phyloP scores from a whole-genome alignment of 139 green algal species.

The Nannochloris sp. region DNA sequence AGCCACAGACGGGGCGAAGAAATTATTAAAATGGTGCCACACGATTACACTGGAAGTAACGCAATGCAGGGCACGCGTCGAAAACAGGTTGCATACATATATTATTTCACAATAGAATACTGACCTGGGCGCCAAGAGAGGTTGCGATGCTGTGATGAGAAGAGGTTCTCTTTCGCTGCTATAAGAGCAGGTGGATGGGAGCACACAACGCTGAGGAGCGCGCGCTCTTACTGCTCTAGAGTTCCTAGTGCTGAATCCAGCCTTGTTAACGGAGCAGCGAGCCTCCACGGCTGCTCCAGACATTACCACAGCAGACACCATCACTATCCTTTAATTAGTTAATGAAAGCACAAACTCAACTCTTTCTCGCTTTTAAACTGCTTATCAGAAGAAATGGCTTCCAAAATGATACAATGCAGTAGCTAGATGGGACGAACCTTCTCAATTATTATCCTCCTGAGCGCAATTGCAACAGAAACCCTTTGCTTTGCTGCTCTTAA shows the following conservation, averaged over 20 bases:
- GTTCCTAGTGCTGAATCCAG: not conserved
- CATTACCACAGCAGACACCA: not conserved
- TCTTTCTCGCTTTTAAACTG: too few species aligned
- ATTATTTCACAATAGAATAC: not conserved
- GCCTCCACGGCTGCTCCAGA: not conserved
- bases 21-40: too few species aligned
- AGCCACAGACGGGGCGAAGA: not conserved
- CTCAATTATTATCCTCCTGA: too few species aligned
- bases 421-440: too few species aligned
- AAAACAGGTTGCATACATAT: too few species aligned
- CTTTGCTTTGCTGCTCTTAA: too few species aligned
- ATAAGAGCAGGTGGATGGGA: conserved; percentile 6
- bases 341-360: too few species aligned
- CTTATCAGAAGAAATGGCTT: too few species aligned
- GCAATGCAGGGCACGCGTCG: too few species aligned
- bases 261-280: not conserved
- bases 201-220: not conserved
- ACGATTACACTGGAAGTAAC: too few species aligned
- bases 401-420: too few species aligned
- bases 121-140: conserved; percentile 26
- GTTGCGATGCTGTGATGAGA: conserved; percentile 20
- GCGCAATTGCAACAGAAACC: too few species aligned
- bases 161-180: not conserved
- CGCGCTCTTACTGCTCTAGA: not conserved
- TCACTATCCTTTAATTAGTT: not conserved